Evolutionary conservation across 306 rosid species (phyloP), one percentile per base, ranked within the genome.

Genomic region (Cucumis melo): DNA sequence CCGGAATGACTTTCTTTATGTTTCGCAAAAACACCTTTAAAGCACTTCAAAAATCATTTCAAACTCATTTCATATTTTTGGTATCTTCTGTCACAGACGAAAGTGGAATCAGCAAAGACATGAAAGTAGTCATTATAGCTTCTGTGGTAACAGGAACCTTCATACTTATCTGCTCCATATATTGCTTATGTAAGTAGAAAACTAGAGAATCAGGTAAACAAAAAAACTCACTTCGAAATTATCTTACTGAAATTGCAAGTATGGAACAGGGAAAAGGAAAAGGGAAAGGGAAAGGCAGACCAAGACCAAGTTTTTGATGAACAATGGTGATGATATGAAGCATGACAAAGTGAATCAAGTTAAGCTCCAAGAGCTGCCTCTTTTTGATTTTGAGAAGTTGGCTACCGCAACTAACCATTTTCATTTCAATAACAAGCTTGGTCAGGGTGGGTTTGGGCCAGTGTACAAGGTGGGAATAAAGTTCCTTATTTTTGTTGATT

Each of bases 391-490:
- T n/a, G 46, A 8, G 54, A 74, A 70, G 32, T 39, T 80, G 44
- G 34, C 48, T 9, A 36, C 50, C 38, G 75, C 82, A 20, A 80
- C 79, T 0, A 60, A 63, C 36, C 57, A 74, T 14, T 80, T 80
- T 59, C 46, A 77, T 2, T 17, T n/a, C 4, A 27, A 39, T 20
- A 80, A 80, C 32, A 80, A 14, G 58, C 57, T 74, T 46, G 82
- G 82, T 23, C 65, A 80, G 76, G 82, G 82, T 53, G 82, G 75
- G 6, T 80, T 74, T 80, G 82, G 82, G 23, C 67, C 79, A 0
- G 74, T 80, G 4, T 73, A 19, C 42, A 36, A 34, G 53, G 75
- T 48, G 44, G 39, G 29, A 24, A 46, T 12, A 46, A 16, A 50
- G 13, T 73, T 41, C 10, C 10, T 46, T 32, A 2, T n/a, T 7